phyloP scores from a whole-genome alignment of 2,329 filamentous ascomycete species.

The Xylaria sp. region DNA sequence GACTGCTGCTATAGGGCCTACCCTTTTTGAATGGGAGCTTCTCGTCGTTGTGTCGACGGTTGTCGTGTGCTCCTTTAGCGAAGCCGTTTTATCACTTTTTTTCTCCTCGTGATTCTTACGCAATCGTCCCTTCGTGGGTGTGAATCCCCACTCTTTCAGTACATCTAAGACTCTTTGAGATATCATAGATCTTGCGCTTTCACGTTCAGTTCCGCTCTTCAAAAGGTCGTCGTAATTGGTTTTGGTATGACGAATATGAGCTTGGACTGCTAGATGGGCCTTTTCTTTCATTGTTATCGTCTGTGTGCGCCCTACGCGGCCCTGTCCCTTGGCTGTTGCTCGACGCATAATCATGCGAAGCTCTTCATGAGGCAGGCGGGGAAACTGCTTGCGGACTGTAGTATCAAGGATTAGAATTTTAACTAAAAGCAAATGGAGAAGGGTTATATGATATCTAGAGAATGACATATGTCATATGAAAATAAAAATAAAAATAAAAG shows the following conservation, averaged over 20 bases:
- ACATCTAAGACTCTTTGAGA: not conserved
- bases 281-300: slow-evolving; percentile 21
- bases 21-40: too few species aligned
- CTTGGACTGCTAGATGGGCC: slow-evolving; percentile 26
- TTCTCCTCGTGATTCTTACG: not conserved
- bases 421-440: not conserved
- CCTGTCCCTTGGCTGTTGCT: slow-evolving; percentile 27
- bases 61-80: not conserved
- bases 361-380: slow-evolving; percentile 21
- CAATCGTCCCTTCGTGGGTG: not conserved
- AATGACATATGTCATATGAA: not conserved
- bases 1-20: not conserved
- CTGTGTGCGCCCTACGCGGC: slow-evolving; percentile 33
- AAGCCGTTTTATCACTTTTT: not conserved
- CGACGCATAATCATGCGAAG: slow-evolving; percentile 4
- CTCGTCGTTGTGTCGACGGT: too few species aligned
- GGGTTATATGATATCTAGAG: too few species aligned
- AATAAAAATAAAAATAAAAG: not conserved
- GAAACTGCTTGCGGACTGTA: slow-evolving; percentile 26
- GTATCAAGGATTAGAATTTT: not conserved
- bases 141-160: slow-evolving; percentile 19
- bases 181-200: slow-evolving; percentile 17
- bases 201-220: slow-evolving; percentile 6
- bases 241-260: slow-evolving; percentile 35
- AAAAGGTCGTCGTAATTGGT: slow-evolving; percentile 31